Evolutionary conservation across 495 filamentous ascomycete species (phyloP).

Genomic region (Xylaria bambusicola): DNA sequence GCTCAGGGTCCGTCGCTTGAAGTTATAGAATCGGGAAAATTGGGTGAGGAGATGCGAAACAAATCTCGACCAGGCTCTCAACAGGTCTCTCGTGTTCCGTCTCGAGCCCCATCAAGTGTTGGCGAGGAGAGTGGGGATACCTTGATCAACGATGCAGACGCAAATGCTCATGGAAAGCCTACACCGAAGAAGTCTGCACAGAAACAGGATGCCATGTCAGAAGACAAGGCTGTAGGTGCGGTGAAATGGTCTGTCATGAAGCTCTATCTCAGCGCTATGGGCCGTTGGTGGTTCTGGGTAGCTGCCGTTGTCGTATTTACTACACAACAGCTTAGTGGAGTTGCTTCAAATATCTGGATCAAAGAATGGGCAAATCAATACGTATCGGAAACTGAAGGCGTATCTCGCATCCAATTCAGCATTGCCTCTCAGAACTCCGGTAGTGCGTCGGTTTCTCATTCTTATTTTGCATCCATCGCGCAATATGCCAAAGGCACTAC

Average conservation of each 20-base stretch:
- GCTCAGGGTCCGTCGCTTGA: constrained; percentile 75
- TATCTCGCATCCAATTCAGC: constrained; percentile 31
- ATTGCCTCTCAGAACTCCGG: constrained; percentile 37
- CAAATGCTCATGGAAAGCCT: constrained; percentile 33
- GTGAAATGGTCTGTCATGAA: constrained; percentile 83
- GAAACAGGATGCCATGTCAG: constrained; percentile 58
- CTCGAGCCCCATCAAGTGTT: constrained; percentile 70
- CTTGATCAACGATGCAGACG: constrained; percentile 44
- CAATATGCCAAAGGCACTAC: constrained; percentile 34
- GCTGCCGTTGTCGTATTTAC: constrained; percentile 71
- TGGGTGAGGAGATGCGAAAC: constrained; percentile 74
- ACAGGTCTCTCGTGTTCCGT: constrained; percentile 65
- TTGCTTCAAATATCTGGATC: constrained; percentile 92
- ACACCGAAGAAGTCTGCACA: constrained; percentile 47
- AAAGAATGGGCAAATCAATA: constrained; percentile 76
- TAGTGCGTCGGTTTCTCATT: constrained; percentile 25
- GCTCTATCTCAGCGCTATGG: constrained; percentile 88
- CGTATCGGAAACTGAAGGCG: constrained; percentile 35
- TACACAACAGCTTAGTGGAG: constrained; percentile 77
- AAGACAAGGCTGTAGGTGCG: constrained; percentile 78
- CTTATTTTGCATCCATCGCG: constrained; percentile 39
- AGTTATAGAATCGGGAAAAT: constrained; percentile 77
- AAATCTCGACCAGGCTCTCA: constrained; percentile 72
- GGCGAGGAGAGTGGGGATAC: constrained; percentile 55
- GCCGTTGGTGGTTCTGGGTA: constrained; percentile 91